Evolutionary conservation across 352 stramenopile species (phyloP).

Genomic region (Globisporangium nagaii): DNA sequence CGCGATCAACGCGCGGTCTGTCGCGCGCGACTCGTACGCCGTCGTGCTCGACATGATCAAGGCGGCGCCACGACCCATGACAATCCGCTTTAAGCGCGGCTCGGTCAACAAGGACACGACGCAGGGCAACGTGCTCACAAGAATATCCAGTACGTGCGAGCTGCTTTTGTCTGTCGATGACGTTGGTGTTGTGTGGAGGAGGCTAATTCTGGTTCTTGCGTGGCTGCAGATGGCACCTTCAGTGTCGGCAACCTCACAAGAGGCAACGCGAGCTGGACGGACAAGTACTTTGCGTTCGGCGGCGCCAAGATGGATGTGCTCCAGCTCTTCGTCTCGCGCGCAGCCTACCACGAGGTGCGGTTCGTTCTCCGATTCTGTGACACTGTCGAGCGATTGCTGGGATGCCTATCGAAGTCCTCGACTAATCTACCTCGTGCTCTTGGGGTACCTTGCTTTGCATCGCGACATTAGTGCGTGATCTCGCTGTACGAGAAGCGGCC

Average conservation of each 20-base stretch:
- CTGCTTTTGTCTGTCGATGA: slow-evolving; percentile 6
- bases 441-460: too few species aligned
- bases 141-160: slow-evolving; percentile 66
- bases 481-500: slow-evolving; percentile 79
- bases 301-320: slow-evolving; percentile 78
- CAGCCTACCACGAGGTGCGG: slow-evolving; percentile 71
- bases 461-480: slow-evolving; percentile 60
- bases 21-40: slow-evolving; percentile 56
- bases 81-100: slow-evolving; percentile 67
- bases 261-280: slow-evolving; percentile 69
- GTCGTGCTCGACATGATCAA: slow-evolving; percentile 74
- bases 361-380: background rate
- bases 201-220: too few species aligned
- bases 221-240: slow-evolving; percentile 65
- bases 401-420: too few species aligned
- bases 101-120: slow-evolving; percentile 62
- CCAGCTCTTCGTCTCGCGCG: slow-evolving; percentile 79
- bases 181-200: too few species aligned
- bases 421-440: too few species aligned
- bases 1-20: slow-evolving; percentile 56
- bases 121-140: slow-evolving; percentile 62
- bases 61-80: slow-evolving; percentile 62
- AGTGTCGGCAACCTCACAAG: slow-evolving; percentile 76
- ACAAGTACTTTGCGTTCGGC: slow-evolving; percentile 80
- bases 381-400: background rate